Percentiles rank a stretch among this genome's conserved stretches.
Evolutionary conservation across 2,329 filamentous ascomycete species (phyloP).

Genomic region (Fusarium tjaetaba): DNA sequence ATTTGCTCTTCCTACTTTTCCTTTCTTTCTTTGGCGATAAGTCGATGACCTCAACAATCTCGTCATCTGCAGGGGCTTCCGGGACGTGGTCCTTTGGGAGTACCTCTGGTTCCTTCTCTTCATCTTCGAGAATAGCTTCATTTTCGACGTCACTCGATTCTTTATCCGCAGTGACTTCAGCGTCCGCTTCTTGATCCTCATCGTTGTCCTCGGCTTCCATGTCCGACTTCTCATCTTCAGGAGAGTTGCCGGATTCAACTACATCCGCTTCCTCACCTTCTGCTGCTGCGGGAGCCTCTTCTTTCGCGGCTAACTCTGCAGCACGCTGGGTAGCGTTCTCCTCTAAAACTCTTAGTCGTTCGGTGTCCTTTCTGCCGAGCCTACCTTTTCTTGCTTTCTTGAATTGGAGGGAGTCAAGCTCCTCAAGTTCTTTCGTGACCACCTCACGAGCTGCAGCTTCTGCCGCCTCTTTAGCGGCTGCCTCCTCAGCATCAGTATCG

Average conservation of each 20-base stretch:
- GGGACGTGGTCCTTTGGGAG: conserved; percentile 47
- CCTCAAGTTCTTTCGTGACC: conserved; percentile 19
- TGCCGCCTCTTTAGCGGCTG: conserved; percentile 14
- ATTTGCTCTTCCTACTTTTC: conserved; percentile 55
- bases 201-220: neutral
- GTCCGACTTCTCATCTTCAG: conserved; percentile 8
- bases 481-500: neutral
- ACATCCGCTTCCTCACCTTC: conserved; percentile 8
- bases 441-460: conserved; percentile 42
- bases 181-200: neutral
- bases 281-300: conserved; percentile 24
- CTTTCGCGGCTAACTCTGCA: conserved; percentile 37
- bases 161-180: neutral
- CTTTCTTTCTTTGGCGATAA: conserved; percentile 57
- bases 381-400: conserved; percentile 40
- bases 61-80: conserved; percentile 23
- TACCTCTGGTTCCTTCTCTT: conserved; percentile 43
- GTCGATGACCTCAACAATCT: conserved; percentile 59
- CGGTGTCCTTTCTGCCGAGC: conserved; percentile 40
- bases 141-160: conserved; percentile 37
- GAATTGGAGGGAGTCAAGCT: conserved; percentile 26
- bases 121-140: conserved; percentile 32
- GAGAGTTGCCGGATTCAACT: neutral
- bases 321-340: conserved; percentile 30
- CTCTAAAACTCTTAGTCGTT: conserved; percentile 31